These are phyloP conservation scores for Thraustochytrium striatum DNA, from an alignment of 352 stramenopile species.

Conservation along the genomic window DNA sequence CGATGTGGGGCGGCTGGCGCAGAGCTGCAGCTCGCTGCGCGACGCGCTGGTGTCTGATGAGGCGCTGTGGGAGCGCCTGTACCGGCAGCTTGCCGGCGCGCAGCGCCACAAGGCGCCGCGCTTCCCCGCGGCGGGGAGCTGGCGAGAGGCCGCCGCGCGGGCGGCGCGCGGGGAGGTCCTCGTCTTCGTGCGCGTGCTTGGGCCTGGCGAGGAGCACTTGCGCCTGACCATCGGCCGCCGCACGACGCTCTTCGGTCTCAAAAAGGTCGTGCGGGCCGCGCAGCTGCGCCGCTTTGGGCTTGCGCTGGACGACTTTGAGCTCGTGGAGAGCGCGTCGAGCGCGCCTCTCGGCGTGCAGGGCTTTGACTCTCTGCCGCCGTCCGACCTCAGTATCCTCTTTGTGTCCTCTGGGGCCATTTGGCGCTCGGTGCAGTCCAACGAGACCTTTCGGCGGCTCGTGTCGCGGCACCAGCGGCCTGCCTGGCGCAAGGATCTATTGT, in stretches of 20 bases:
- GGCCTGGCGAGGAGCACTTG: neutral
- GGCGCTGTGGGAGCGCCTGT: too few relatives aligned
- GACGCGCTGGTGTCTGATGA: too few relatives aligned
- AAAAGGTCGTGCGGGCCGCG: conserved; percentile 12
- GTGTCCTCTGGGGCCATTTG: conserved; percentile 14
- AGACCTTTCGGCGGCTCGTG: conserved; percentile 21
- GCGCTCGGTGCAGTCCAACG: conserved; percentile 24
- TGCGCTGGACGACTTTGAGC: conserved; percentile 29
- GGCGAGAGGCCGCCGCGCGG: neutral
- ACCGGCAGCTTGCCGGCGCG: too few relatives aligned
- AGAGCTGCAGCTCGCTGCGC: too few relatives aligned
- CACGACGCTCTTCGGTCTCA: conserved; percentile 42
- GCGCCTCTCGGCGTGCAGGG: conserved; percentile 7
- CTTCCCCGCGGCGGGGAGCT: neutral
- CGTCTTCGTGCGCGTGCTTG: neutral
- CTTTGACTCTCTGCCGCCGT: conserved; percentile 6
- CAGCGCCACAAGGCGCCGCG: too few relatives aligned
- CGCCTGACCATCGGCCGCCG: neutral
- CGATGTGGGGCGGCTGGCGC: too few relatives aligned
- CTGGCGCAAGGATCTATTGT: conserved; percentile 4
- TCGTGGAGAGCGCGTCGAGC: neutral
- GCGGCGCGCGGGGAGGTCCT: neutral
- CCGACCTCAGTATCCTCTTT: conserved; percentile 35
- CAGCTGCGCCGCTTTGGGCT: conserved; percentile 10
- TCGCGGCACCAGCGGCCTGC: conserved; percentile 7